These are phyloP conservation scores for Nemania abortiva DNA, from an alignment of 2,329 filamentous ascomycete genomes.

Conservation along the genomic window DNA sequence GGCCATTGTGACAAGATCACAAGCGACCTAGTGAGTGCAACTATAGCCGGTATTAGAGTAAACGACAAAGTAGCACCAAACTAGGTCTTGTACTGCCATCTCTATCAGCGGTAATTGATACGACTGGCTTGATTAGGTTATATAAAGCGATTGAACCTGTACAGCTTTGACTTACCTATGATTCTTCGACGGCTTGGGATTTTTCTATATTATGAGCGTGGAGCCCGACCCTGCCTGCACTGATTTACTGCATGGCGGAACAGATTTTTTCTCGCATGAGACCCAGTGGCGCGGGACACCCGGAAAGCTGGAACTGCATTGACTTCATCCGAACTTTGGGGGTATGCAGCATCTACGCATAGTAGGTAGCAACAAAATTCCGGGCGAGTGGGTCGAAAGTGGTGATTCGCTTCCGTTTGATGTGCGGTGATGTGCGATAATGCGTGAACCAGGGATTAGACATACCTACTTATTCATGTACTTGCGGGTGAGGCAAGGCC, in stretches of 20 bases:
- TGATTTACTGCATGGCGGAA: conserved; percentile 28
- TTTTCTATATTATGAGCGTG: background rate
- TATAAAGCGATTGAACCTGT: conserved; percentile 33
- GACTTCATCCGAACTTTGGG: conserved; percentile 20
- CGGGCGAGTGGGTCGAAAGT: conserved; percentile 25
- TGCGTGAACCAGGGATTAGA: conserved; percentile 18
- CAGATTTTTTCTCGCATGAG: conserved; percentile 26
- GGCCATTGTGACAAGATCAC: background rate
- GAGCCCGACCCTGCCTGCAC: conserved; percentile 1
- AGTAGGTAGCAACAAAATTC: conserved; percentile 12
- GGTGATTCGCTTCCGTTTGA: conserved; percentile 27
- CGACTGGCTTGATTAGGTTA: conserved; percentile 2
- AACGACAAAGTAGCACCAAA: conserved; percentile 28
- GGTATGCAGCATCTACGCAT: conserved; percentile 3
- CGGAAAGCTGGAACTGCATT: conserved; percentile 23
- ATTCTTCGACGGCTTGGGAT: background rate
- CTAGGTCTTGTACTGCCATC: conserved; percentile 21
- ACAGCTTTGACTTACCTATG: background rate
- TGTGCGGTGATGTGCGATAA: conserved; percentile 22
- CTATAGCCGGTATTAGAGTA: conserved; percentile 31
- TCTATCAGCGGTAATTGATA: conserved; percentile 6
- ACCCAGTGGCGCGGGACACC: conserved; percentile 26
- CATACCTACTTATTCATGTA: too few relatives aligned
- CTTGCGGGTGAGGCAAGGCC: background rate
- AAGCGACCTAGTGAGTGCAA: conserved; percentile 9